A percentile compares a stretch with the other conserved stretches of the same genome.
Evolutionary conservation across 495 filamentous ascomycete genomes (phyloP).

Genomic region (Neurospora sp.): DNA sequence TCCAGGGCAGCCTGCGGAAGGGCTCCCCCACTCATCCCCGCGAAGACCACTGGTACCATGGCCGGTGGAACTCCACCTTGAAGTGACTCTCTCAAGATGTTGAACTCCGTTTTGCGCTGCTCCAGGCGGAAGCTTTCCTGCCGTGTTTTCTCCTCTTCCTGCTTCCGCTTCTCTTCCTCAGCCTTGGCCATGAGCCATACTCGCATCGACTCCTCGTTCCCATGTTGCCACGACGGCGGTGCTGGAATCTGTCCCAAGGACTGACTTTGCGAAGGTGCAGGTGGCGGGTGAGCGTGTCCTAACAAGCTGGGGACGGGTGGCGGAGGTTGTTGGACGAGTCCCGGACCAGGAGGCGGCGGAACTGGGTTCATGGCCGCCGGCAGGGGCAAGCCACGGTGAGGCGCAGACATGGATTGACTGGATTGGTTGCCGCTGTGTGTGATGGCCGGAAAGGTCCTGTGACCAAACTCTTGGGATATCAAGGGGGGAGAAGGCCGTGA

Average conservation of each 20-base stretch:
- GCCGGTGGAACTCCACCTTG: slow-evolving; percentile 73
- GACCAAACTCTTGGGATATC: slow-evolving; percentile 37
- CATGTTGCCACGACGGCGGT: slow-evolving; percentile 62
- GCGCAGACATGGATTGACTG: slow-evolving; percentile 52
- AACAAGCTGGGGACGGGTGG: slow-evolving; percentile 20
- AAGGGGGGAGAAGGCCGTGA: slow-evolving; percentile 51
- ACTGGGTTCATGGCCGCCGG: slow-evolving; percentile 62
- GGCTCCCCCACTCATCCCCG: slow-evolving; percentile 62
- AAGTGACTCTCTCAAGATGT: slow-evolving; percentile 74
- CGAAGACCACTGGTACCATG: slow-evolving; percentile 83
- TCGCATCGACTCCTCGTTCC: slow-evolving; percentile 69
- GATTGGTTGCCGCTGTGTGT: slow-evolving; percentile 32
- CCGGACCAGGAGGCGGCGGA: slow-evolving; percentile 30
- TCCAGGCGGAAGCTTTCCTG: slow-evolving; percentile 71
- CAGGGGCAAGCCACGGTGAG: slow-evolving; percentile 66
- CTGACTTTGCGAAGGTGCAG: slow-evolving; percentile 30
- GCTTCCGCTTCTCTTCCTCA: slow-evolving; percentile 79
- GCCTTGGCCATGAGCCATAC: slow-evolving; percentile 72
- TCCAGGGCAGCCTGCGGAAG: slow-evolving; percentile 50
- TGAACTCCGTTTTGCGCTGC: slow-evolving; percentile 67
- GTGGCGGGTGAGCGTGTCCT: slow-evolving; percentile 24
- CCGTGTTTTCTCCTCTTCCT: slow-evolving; percentile 81
- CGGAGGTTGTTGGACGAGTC: slow-evolving; percentile 5
- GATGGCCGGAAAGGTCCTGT: slow-evolving; percentile 30
- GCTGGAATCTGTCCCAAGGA: slow-evolving; percentile 50